Base-by-base conservation (phyloP, 140 eudicot genomes). In the Flaveria floridana region DNA sequence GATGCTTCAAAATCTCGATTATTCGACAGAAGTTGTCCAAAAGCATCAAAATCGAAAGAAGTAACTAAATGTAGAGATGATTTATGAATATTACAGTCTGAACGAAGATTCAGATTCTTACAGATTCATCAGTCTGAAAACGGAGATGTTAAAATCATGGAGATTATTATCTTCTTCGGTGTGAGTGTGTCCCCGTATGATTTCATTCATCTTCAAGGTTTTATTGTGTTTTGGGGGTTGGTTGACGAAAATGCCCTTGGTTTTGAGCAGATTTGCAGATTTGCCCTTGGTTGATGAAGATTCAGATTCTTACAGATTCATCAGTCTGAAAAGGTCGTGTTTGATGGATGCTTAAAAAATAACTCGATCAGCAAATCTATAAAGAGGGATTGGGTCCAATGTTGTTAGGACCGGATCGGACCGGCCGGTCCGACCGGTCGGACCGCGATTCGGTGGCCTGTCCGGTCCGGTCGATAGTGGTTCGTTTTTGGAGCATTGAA, bases 241-340 rank as follows among this genome's bases (percentile, higher is more conserved):
- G 28, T 50, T 64, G 68, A 53, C 73, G 73, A 65, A 52, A 76
- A 64, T 72, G 15, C 68, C 61, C 82, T 71, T 64, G 28, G 20
- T 20, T 64, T 72, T 79, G 51, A 16, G 53, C 4, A 25, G 46
- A 64, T 72, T 26, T 79, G 25, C 78, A 28, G n/a, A n/a, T n/a
- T n/a, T n/a, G n/a, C n/a, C n/a, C n/a, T n/a, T n/a, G n/a, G n/a
- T n/a, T n/a, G n/a, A n/a, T n/a, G n/a, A n/a, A n/a, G n/a, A n/a
- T n/a, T n/a, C n/a, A n/a, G n/a, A n/a, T n/a, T n/a, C n/a, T n/a
- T n/a, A n/a, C n/a, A n/a, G n/a, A n/a, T n/a, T n/a, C n/a, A n/a
- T n/a, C n/a, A n/a, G n/a, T n/a, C n/a, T n/a, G n/a, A n/a, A n/a
- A n/a, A n/a, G n/a, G n/a, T n/a, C n/a, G n/a, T n/a, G n/a, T n/a